These are phyloP conservation scores for Acorus gramineus DNA, from an alignment of 106 monocot species.

Conservation along the genomic window DNA sequence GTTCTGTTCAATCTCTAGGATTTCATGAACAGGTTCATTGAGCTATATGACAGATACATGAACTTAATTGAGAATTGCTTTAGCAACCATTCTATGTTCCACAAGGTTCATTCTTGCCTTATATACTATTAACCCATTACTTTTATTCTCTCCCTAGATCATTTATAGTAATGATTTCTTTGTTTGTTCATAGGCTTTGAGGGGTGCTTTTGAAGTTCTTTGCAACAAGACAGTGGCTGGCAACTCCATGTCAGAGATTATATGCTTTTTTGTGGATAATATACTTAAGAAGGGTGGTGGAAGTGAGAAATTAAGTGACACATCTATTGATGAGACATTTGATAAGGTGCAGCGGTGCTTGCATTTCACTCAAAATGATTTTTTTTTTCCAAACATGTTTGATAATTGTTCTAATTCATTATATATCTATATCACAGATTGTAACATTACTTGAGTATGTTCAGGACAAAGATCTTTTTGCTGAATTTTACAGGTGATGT, in stretches of 20 bases:
- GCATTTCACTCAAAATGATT: too few relatives aligned
- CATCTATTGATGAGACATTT: slow-evolving; percentile 67
- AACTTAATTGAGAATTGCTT: slow-evolving; percentile 55
- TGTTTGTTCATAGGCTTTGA: slow-evolving; percentile 33
- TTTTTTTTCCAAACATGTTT: too few relatives aligned
- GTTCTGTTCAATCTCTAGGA: slow-evolving; percentile 20
- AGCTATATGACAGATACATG: slow-evolving; percentile 66
- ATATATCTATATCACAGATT: slow-evolving; percentile 21
- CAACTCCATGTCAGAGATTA: slow-evolving; percentile 50
- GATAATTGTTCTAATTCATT: too few relatives aligned
- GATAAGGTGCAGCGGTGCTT: slow-evolving; percentile 41
- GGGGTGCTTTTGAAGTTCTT: slow-evolving; percentile 72
- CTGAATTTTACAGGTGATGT: slow-evolving; percentile 50
- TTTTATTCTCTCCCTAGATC: too few relatives aligned
- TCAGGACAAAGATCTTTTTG: slow-evolving; percentile 56
- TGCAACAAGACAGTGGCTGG: slow-evolving; percentile 67
- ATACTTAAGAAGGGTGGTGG: slow-evolving; percentile 59
- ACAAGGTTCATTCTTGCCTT: slow-evolving; percentile 33
- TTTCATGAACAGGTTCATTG: slow-evolving; percentile 64
- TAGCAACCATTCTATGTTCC: slow-evolving; percentile 60
- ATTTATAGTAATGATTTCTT: not conserved
- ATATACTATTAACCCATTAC: not conserved
- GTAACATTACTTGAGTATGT: slow-evolving; percentile 52
- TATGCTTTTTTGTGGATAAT: slow-evolving; percentile 69
- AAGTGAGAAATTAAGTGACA: slow-evolving; percentile 69